Evolutionary conservation across 2,329 filamentous ascomycete species (phyloP).

Genomic region (Cucurbitaria berberidis): DNA sequence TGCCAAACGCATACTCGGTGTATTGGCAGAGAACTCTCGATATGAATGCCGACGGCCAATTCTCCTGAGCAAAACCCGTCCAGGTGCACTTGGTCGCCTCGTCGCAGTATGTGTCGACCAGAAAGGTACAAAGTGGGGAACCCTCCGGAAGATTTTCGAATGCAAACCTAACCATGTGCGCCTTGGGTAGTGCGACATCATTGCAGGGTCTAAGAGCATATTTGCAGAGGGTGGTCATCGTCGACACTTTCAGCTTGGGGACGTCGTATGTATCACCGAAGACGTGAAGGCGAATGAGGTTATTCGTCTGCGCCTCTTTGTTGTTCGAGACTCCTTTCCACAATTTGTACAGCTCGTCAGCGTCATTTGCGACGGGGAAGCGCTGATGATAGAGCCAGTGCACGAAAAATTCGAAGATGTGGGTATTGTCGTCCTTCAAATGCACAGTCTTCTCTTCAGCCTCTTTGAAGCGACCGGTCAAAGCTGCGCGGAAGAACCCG

Average conservation of each 20-base stretch:
- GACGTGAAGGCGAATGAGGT: conserved; percentile 12
- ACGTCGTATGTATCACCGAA: conserved; percentile 10
- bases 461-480: conserved; percentile 9
- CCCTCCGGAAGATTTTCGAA: background rate
- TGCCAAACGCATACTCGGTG: background rate
- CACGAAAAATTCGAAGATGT: conserved; percentile 17
- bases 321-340: background rate
- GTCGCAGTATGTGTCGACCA: background rate
- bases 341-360: background rate
- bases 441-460: conserved; percentile 3
- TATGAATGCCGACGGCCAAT: background rate
- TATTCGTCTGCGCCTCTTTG: background rate
- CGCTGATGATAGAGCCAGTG: conserved; percentile 22
- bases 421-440: background rate
- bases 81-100: background rate
- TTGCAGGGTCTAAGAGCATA: background rate
- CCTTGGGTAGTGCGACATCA: background rate
- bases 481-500: conserved; percentile 13
- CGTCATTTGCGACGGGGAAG: conserved; percentile 5
- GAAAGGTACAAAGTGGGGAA: background rate
- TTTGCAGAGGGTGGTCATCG: background rate
- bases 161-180: background rate
- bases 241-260: background rate
- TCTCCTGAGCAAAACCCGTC: background rate
- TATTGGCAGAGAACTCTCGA: background rate